These are phyloP conservation scores for Epichloe hybrida DNA, from an alignment of 2,329 filamentous ascomycete genomes.

Conservation along the genomic window DNA sequence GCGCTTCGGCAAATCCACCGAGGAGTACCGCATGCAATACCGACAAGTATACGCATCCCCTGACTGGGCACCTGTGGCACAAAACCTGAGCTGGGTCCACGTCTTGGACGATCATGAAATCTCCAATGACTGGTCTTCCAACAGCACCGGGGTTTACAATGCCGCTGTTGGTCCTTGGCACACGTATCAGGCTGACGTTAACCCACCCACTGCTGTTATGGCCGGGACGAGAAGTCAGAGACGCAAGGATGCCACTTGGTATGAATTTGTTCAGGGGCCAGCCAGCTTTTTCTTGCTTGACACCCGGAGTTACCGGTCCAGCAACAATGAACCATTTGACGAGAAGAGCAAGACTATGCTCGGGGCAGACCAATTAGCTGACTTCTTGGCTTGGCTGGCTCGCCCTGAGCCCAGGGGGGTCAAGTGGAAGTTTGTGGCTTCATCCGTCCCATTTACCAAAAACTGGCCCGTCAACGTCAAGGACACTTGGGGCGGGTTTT, in stretches of 20 bases:
- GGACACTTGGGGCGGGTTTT: slow-evolving; percentile 91
- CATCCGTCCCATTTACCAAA: slow-evolving; percentile 88
- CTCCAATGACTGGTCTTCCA: slow-evolving; percentile 66
- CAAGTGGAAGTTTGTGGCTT: slow-evolving; percentile 86
- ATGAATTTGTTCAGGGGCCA: slow-evolving; percentile 77
- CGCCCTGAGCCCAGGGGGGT: slow-evolving; percentile 65
- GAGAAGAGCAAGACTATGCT: slow-evolving; percentile 73
- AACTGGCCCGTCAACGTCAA: slow-evolving; percentile 84
- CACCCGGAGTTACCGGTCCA: slow-evolving; percentile 74
- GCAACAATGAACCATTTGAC: slow-evolving; percentile 44
- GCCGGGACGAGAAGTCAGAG: slow-evolving; percentile 26
- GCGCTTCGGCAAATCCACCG: slow-evolving; percentile 55
- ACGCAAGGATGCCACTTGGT: slow-evolving; percentile 59
- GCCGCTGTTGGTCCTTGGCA: slow-evolving; percentile 74
- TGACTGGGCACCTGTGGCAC: slow-evolving; percentile 65
- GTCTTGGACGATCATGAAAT: slow-evolving; percentile 97
- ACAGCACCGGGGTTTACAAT: slow-evolving; percentile 32
- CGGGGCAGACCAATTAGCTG: slow-evolving; percentile 61
- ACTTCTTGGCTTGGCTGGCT: slow-evolving; percentile 65
- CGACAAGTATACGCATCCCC: slow-evolving; percentile 91
- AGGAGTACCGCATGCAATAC: slow-evolving; percentile 83
- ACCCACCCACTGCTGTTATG: slow-evolving; percentile 57
- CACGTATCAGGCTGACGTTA: slow-evolving; percentile 72
- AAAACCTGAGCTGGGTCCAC: slow-evolving; percentile 91
- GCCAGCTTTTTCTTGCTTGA: slow-evolving; percentile 92